Conservation (phyloP, 768 basidiomycete genomes). For the Tremella mesenterica region DNA sequence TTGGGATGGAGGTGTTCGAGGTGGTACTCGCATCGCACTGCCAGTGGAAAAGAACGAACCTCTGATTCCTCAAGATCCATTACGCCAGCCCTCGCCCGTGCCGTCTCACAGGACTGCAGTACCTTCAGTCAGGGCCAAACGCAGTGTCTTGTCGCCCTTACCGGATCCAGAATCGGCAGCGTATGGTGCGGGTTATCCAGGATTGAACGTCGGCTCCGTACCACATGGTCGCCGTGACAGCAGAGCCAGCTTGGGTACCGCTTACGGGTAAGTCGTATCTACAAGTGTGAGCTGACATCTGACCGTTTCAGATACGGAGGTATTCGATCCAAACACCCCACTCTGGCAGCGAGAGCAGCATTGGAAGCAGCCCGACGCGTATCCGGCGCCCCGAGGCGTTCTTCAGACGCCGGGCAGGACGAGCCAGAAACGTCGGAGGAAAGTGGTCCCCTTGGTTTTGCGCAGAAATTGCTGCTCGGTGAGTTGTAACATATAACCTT, state of each 20-base stretch:
- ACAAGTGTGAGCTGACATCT: not conserved
- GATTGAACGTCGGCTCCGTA: conserved; percentile 5
- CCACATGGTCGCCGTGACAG: conserved; percentile 32
- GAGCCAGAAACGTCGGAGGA: conserved; percentile 30
- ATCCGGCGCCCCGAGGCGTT: conserved; percentile 22
- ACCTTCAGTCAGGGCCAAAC: conserved; percentile 1
- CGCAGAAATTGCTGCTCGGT: conserved; percentile 69
- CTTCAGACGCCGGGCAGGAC: conserved; percentile 11
- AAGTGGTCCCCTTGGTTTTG: conserved; percentile 60
- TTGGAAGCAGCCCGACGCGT: conserved; percentile 35
- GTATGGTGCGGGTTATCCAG: conserved; percentile 21
- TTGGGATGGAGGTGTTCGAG: conserved; percentile 77
- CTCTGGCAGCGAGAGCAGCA: conserved; percentile 39
- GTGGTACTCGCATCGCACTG: conserved; percentile 73
- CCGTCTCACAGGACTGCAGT: conserved; percentile 8
- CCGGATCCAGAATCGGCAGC: conserved; percentile 15
- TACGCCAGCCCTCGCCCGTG: conserved; percentile 4
- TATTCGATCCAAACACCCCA: conserved; percentile 43
- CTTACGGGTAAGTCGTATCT: conserved; percentile 33
- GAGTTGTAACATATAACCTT: conserved; percentile 9
- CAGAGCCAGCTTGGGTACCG: conserved; percentile 40
- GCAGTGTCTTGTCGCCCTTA: conserved; percentile 19
- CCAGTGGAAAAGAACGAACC: conserved; percentile 60
- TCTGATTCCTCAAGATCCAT: conserved; percentile 8
- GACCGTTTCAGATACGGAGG: conserved; percentile 35